phyloP scores from a whole-genome alignment of 306 rosid species.

The Lupinus albus region DNA sequence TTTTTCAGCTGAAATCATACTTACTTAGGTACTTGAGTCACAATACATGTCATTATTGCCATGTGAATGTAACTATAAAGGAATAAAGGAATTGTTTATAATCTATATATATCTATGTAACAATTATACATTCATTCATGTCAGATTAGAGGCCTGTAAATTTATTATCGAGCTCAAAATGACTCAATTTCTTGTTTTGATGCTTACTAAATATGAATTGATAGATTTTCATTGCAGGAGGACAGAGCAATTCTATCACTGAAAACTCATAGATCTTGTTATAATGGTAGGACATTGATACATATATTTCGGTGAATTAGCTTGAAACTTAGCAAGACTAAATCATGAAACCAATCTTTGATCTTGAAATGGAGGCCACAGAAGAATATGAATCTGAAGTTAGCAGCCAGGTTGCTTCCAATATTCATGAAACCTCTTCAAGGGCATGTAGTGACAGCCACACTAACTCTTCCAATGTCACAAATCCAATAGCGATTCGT shows the following conservation, averaged over 20 bases:
- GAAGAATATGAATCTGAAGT: constrained; percentile 68
- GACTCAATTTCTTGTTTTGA: not conserved
- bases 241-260: constrained; percentile 22
- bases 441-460: constrained; percentile 56
- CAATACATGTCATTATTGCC: constrained; percentile 20
- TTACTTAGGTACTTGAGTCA: constrained; percentile 22
- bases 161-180: not conserved
- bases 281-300: constrained; percentile 34
- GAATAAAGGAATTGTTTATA: too few species aligned
- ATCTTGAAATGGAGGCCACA: constrained; percentile 74
- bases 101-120: too few species aligned
- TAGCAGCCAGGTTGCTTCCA: constrained; percentile 86
- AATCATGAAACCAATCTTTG: constrained; percentile 67
- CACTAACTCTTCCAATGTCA: constrained; percentile 45
- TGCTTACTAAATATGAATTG: not conserved
- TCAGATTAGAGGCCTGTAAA: constrained; percentile 16
- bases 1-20: constrained; percentile 5
- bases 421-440: constrained; percentile 64
- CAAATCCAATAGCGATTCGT: constrained; percentile 42
- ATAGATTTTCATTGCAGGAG: constrained; percentile 31
- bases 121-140: not conserved
- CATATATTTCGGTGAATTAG: constrained; percentile 21
- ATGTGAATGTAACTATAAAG: constrained; percentile 27
- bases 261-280: constrained; percentile 28
- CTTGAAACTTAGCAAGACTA: constrained; percentile 4